These are phyloP conservation scores for Vicia faba DNA, from an alignment of 306 rosid species.

Conservation along the genomic window DNA sequence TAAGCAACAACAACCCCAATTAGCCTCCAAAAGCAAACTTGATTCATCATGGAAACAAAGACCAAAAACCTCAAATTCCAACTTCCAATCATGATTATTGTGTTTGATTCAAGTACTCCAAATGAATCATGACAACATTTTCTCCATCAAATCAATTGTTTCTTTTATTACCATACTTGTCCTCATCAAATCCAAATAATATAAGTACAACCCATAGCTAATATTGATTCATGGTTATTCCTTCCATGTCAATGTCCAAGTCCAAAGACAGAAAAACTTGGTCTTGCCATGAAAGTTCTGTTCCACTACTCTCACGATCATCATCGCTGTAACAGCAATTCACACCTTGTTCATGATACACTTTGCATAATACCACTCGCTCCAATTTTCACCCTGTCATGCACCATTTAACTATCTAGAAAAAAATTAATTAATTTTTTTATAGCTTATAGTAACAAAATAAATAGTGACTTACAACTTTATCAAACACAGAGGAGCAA, in stretches of 20 bases:
- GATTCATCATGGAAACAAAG: no score
- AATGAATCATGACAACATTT: no score
- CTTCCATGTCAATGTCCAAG: constrained; percentile 42
- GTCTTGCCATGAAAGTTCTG: constrained; percentile 54
- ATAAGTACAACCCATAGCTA: background rate
- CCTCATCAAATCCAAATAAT: background rate
- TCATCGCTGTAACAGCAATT: constrained; percentile 46
- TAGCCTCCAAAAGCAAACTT: no score
- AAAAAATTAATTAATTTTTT: background rate
- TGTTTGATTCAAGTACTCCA: no score
- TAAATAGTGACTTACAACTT: background rate
- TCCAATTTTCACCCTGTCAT: constrained; percentile 8
- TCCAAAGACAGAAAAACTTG: constrained; percentile 35
- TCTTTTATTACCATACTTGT: no score
- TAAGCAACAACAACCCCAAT: no score
- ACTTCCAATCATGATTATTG: no score
- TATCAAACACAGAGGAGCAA: constrained; percentile 21
- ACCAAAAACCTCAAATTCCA: no score
- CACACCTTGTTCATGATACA: constrained; percentile 3
- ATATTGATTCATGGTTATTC: constrained; percentile 23
- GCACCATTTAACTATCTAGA: background rate
- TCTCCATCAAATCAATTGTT: no score
- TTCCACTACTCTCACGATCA: constrained; percentile 39
- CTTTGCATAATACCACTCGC: constrained; percentile 51
- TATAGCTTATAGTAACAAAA: background rate